A percentile compares a stretch with the other conserved stretches of the same genome.
Evolutionary conservation across 140 eudicot genomes (phyloP).

Genomic region (Eryngium alpinum): DNA sequence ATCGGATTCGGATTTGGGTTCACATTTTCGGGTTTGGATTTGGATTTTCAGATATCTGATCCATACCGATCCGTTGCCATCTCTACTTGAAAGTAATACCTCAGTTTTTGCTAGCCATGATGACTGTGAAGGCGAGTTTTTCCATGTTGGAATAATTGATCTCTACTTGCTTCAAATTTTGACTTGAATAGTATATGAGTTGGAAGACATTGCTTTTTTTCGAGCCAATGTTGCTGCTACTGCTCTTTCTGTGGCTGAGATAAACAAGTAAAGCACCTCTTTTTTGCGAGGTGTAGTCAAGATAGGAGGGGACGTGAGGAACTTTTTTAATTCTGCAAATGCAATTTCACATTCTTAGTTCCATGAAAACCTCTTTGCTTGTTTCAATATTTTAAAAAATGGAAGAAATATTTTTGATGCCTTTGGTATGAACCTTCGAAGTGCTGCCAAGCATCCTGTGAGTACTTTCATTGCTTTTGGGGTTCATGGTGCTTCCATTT

Average conservation of each 20-base stretch:
- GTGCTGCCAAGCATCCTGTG: neutral
- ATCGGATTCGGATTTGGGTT: no score
- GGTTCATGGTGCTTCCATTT: neutral
- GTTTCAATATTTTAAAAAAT: neutral
- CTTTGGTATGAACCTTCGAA: neutral
- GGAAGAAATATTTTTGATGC: neutral
- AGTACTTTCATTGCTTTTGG: neutral
- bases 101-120: neutral
- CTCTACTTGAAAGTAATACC: no score
- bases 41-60: no score
- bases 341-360: neutral
- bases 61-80: no score
- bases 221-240: no score
- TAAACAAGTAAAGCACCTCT: neutral
- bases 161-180: neutral
- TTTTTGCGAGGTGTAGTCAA: no score
- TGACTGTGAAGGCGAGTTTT: neutral
- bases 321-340: no score
- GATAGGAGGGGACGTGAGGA: no score
- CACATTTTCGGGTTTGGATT: no score
- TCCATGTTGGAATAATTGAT: neutral
- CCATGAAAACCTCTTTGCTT: neutral
- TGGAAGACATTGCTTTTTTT: rapidly evolving
- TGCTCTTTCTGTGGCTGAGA: neutral
- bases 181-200: neutral